Percentiles rank a stretch among this genome's conserved stretches.
These are phyloP conservation scores for Eucalyptus erythrocorys DNA, from an alignment of 345 rosid species.

Conservation along the genomic window DNA sequence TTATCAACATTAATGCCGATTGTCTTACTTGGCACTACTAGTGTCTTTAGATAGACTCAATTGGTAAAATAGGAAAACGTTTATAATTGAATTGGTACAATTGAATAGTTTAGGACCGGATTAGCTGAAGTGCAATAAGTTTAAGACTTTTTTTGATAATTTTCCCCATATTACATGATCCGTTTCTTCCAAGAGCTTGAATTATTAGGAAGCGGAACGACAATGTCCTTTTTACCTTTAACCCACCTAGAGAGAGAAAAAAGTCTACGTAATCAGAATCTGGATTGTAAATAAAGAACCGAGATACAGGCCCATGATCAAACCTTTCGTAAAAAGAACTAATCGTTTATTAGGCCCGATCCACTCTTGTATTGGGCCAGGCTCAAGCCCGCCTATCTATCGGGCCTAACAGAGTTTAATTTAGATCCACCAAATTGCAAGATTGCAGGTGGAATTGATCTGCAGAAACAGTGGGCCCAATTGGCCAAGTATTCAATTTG, in stretches of 20 bases:
- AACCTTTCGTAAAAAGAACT: not conserved
- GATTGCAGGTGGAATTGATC: not conserved
- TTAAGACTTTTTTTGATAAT: accelerated
- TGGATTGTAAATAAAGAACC: not conserved
- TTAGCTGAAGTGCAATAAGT: accelerated
- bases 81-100: too few relatives aligned
- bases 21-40: too few relatives aligned
- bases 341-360: not conserved
- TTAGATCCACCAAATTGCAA: not conserved
- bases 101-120: too few relatives aligned
- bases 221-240: not conserved
- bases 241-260: not conserved
- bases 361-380: not conserved
- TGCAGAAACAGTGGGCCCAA: not conserved
- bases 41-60: too few relatives aligned
- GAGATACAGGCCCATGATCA: not conserved
- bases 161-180: too few relatives aligned
- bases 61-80: too few relatives aligned
- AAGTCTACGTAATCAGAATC: not conserved
- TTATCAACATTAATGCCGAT: too few relatives aligned
- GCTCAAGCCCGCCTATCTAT: not conserved
- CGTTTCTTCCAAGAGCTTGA: too few relatives aligned
- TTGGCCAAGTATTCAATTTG: not conserved
- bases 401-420: not conserved
- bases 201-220: too few relatives aligned